Conservation (phyloP, 768 basidiomycete species). For the Leccinum pellstonianum region DNA sequence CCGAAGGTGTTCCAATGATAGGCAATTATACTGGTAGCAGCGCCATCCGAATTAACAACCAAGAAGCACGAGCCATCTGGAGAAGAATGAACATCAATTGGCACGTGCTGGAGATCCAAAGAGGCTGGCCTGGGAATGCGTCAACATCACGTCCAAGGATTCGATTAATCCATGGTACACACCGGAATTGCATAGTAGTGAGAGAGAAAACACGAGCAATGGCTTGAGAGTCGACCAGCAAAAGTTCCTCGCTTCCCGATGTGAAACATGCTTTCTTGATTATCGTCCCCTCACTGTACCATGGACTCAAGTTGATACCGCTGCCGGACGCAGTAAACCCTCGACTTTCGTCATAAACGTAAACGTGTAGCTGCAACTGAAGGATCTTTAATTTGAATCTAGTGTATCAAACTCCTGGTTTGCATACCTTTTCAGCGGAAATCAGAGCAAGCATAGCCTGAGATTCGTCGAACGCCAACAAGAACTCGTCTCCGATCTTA, state of each 20-base stretch:
- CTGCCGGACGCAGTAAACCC: constrained; percentile 43
- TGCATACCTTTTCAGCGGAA: constrained; percentile 40
- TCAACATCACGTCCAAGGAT: not conserved
- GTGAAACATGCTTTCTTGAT: constrained; percentile 46
- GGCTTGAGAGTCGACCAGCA: constrained; percentile 45
- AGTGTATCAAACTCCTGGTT: not conserved
- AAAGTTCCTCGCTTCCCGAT: constrained; percentile 50
- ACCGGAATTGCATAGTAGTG: constrained; percentile 56
- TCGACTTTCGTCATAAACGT: constrained; percentile 47
- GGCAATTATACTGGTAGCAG: constrained; percentile 29
- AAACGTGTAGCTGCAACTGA: constrained; percentile 44
- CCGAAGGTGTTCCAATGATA: constrained; percentile 64
- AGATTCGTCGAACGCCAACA: constrained; percentile 53
- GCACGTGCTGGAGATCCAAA: constrained; percentile 38
- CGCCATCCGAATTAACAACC: constrained; percentile 25
- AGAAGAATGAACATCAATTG: constrained; percentile 40
- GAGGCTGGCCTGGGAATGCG: constrained; percentile 41
- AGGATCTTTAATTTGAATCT: not conserved
- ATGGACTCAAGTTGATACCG: constrained; percentile 41
- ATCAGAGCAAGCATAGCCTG: constrained; percentile 49
- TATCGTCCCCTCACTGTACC: constrained; percentile 41
- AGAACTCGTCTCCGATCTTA: constrained; percentile 45
- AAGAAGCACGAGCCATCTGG: constrained; percentile 59
- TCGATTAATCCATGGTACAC: not conserved
- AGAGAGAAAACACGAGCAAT: constrained; percentile 53